Evolutionary conservation across 345 rosid genomes (phyloP).

Genomic region (Xanthoceras sorbifolium): DNA sequence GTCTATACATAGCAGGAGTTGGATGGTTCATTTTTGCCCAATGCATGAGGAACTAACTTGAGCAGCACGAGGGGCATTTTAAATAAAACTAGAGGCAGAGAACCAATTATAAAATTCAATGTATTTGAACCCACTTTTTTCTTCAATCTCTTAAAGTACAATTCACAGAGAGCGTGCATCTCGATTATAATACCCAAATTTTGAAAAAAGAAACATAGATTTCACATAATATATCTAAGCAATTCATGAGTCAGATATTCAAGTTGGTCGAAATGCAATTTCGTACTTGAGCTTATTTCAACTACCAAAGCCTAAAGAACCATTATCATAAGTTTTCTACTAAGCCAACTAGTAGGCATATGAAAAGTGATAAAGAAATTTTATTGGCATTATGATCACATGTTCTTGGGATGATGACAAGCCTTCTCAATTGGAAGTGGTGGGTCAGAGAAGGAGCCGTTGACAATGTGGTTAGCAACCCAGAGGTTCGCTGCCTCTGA

Average conservation of each 20-base stretch:
- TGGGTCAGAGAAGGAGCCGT: constrained; percentile 51
- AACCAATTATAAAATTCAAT: not conserved
- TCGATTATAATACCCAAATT: not conserved
- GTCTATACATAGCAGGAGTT: not conserved
- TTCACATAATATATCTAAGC: too few species aligned
- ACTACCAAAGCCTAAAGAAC: not conserved
- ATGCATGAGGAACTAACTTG: constrained; percentile 1
- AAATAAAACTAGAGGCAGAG: not conserved
- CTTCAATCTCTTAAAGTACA: not conserved
- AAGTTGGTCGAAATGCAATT: constrained; percentile 1
- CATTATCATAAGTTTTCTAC: not conserved
- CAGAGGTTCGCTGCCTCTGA: constrained; percentile 58
- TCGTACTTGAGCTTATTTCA: not conserved
- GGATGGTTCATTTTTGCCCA: constrained; percentile 1
- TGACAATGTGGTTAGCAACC: constrained; percentile 47
- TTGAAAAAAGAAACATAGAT: not conserved
- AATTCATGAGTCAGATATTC: not conserved
- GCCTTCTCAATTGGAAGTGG: constrained; percentile 33
- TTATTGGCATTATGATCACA: constrained; percentile 2
- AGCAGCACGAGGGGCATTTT: not conserved
- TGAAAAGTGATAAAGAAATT: not conserved
- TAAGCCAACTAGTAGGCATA: not conserved
- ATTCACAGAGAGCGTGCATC: not conserved
- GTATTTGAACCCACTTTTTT: not conserved
- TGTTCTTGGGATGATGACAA: constrained; percentile 19